These are phyloP conservation scores for Endotrypanum monterogeii DNA, from an alignment of 208 protist genomes.

Conservation along the genomic window DNA sequence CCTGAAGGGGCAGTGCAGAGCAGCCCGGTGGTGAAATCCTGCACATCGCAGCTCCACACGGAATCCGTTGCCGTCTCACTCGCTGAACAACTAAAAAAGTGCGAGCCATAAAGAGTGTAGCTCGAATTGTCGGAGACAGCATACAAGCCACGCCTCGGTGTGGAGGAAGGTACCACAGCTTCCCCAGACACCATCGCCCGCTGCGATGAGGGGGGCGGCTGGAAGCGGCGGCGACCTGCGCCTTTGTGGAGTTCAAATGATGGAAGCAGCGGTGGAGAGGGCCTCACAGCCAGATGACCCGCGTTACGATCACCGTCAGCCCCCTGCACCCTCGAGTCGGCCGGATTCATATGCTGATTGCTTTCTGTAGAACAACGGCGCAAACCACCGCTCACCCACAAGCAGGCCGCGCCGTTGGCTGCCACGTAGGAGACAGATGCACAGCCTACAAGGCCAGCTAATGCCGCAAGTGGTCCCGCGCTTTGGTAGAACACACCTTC, in stretches of 20 bases:
- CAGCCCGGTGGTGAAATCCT: not conserved
- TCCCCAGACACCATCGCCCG: not conserved
- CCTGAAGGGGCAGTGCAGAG: not conserved
- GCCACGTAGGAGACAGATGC: slow-evolving; percentile 18
- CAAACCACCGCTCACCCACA: slow-evolving; percentile 33
- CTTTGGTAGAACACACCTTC: not conserved
- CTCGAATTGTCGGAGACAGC: not conserved
- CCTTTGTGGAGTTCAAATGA: not conserved
- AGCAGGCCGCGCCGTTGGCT: not conserved
- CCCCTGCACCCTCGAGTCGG: not conserved
- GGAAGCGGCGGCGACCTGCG: not conserved
- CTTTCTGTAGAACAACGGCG: not conserved
- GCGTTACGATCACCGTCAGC: not conserved
- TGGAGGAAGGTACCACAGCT: not conserved
- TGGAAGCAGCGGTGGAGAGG: not conserved
- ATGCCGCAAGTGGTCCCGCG: not conserved
- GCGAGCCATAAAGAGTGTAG: slow-evolving; percentile 19
- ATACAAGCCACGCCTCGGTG: not conserved
- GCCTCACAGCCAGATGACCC: not conserved
- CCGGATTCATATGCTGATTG: not conserved
- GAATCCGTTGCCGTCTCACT: not conserved
- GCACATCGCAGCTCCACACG: not conserved
- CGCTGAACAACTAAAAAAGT: slow-evolving; percentile 9
- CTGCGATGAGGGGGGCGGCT: not conserved
- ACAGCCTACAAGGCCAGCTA: slow-evolving; percentile 21